phyloP scores from a whole-genome alignment of 2,329 filamentous ascomycete genomes.

The Curvularia spicifera region DNA sequence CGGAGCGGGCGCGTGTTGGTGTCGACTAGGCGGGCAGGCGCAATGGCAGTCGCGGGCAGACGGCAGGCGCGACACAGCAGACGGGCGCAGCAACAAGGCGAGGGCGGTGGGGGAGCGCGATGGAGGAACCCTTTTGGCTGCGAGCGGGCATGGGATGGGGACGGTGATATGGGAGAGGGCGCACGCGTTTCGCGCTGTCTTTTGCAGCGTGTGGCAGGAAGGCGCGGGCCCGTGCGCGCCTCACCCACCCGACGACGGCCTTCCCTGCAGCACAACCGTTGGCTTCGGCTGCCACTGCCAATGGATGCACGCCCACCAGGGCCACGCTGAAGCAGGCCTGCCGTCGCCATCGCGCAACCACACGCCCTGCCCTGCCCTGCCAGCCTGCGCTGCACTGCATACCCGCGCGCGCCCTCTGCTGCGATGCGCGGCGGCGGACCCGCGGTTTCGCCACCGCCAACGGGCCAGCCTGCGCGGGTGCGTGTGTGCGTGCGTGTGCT shows the following conservation, averaged over 20 bases:
- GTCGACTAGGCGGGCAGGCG: slow-evolving; percentile 25
- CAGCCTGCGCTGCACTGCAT: neutral
- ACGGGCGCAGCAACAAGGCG: slow-evolving; percentile 27
- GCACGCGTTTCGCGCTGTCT: slow-evolving; percentile 33
- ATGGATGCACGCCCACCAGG: slow-evolving; percentile 21
- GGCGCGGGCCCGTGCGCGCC: slow-evolving; percentile 14
- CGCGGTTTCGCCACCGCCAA: neutral
- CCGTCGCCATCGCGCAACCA: slow-evolving; percentile 1
- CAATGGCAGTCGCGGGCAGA: slow-evolving; percentile 26
- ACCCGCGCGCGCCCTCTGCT: slow-evolving; percentile 1
- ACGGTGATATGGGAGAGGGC: slow-evolving; percentile 32
- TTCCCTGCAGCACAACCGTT: slow-evolving; percentile 26
- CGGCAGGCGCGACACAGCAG: slow-evolving; percentile 18
- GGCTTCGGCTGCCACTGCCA: slow-evolving; percentile 32
- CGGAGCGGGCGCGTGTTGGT: slow-evolving; percentile 32
- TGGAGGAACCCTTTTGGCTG: slow-evolving; percentile 34
- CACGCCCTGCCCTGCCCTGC: neutral
- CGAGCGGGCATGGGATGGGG: slow-evolving; percentile 27
- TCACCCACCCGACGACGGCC: slow-evolving; percentile 13
- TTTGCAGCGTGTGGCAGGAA: slow-evolving; percentile 27
- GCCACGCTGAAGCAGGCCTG: slow-evolving; percentile 26
- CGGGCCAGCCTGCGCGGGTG: neutral
- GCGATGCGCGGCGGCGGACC: slow-evolving; percentile 18
- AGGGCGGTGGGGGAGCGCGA: slow-evolving; percentile 23
- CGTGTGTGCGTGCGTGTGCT: neutral